Percentiles rank a stretch among this genome's conserved stretches.
phyloP scores from a whole-genome alignment of 2,329 filamentous ascomycete genomes.

The Apiospora pterosperma region DNA sequence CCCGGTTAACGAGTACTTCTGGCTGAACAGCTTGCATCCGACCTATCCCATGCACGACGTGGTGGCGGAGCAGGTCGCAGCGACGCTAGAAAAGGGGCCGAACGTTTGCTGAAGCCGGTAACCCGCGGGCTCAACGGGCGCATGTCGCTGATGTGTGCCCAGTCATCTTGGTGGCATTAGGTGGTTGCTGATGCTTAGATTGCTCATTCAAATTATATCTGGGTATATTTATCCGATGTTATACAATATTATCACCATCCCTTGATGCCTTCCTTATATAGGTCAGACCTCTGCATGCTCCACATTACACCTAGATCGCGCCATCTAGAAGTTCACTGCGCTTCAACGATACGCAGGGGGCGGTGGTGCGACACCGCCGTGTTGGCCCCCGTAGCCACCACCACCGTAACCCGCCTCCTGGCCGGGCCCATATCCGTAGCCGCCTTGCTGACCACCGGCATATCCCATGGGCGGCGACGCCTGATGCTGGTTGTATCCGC shows the following conservation, averaged over 20 bases:
- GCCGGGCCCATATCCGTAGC: not conserved
- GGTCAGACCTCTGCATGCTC: not conserved
- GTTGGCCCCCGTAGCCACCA: not conserved
- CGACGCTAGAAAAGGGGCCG: not conserved
- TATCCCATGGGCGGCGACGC: not conserved
- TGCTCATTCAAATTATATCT: not conserved
- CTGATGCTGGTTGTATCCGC: not conserved
- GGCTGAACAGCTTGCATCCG: conserved; percentile 62
- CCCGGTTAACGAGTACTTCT: conserved; percentile 61
- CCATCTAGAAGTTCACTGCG: not conserved
- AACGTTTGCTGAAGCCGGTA: not conserved
- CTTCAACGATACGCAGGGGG: not conserved
- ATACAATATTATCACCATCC: not conserved
- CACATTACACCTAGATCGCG: not conserved
- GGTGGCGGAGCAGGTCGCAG: conserved; percentile 47
- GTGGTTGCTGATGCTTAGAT: not conserved
- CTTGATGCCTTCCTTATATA: not conserved
- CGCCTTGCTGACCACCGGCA: not conserved
- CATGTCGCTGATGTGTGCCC: no score
- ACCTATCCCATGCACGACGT: conserved; percentile 60
- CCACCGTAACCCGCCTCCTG: not conserved
- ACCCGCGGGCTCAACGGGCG: no score
- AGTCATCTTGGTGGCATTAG: no score
- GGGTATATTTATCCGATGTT: not conserved
- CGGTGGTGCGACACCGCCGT: not conserved